Base-by-base conservation (phyloP, 179 eudicot species). In the Silene vulgaris region DNA sequence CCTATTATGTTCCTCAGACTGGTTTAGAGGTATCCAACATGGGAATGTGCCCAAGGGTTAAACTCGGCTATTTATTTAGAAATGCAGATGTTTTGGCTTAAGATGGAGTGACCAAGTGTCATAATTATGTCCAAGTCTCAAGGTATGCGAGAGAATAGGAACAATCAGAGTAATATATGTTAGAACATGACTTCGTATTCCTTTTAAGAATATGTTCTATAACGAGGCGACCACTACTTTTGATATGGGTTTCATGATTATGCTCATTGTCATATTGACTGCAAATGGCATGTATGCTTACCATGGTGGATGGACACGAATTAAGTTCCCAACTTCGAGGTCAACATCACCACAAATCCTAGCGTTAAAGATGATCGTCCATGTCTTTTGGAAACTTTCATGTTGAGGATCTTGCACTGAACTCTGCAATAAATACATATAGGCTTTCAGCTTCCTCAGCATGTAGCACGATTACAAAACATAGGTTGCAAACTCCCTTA, bases 221-320 rank as follows among this genome's bases (percentile, higher is more conserved):
- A n/a, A 9, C 29, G 26, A 26, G 71, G 17, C 23, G 37, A 26
- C 21, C 30, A 28, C 75, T 62, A 50, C n/a, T 73, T 61, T 37
- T 20, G 68, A 37, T 54, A 37, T 11, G 23, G 54, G 30, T 19
- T 60, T 19, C 61, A 71, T 23, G 61, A 71, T 71, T 71, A 16
- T 11, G 61, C 74, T 50, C 20, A 16, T 8, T 50, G 61, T 28
- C 19, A 3, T 12, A 21, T 40, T 69, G 57, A 62, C 28, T 4
- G 48, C 70, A 21, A 54, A 23, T 69, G 68, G 14, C 74, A 65
- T 52, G 21, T 11, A 43, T 40, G 68, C 89, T 73, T 83, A 94
- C 99, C 99, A 95, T 7, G 97, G 97, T 29, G 89, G 83, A 79
- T 87, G 84, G 80, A 94, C 74, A 54, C 91, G 86, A 69, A 94